These are phyloP conservation scores for Alternaria ventricosa DNA, from an alignment of 2,329 filamentous ascomycete genomes.

Conservation along the genomic window DNA sequence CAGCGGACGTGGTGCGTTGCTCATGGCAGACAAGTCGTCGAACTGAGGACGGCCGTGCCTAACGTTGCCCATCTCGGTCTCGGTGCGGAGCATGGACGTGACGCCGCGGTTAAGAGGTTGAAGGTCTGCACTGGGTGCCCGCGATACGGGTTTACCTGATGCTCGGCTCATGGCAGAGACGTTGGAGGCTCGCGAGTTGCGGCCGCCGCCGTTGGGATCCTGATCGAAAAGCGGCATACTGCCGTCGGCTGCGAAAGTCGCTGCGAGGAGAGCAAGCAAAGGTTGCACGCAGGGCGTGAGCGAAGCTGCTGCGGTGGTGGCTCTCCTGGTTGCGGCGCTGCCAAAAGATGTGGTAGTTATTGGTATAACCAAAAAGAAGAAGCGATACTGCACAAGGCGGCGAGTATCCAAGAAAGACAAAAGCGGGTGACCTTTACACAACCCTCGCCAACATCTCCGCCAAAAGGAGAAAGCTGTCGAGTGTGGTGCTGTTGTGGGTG, in stretches of 20 bases:
- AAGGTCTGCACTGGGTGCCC: constrained; percentile 37
- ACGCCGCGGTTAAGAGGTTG: constrained; percentile 48
- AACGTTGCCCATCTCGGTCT: constrained; percentile 57
- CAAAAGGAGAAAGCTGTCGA: constrained; percentile 25
- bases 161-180: constrained; percentile 49
- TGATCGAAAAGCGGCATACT: constrained; percentile 54
- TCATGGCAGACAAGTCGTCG: constrained; percentile 46
- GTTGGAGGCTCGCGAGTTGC: constrained; percentile 56
- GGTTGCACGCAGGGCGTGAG: background rate
- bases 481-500: constrained; percentile 18
- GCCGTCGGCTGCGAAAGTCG: constrained; percentile 1
- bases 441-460: constrained; percentile 16
- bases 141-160: constrained; percentile 35
- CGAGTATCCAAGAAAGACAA: constrained; percentile 27
- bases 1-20: constrained; percentile 45
- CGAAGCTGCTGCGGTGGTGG: background rate
- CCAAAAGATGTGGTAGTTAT: constrained; percentile 25
- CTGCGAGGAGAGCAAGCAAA: background rate
- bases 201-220: constrained; percentile 55
- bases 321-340: constrained; percentile 11
- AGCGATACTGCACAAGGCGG: constrained; percentile 22
- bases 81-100: constrained; percentile 59
- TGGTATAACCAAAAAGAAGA: constrained; percentile 26
- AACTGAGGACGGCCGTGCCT: constrained; percentile 37
- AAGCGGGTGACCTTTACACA: constrained; percentile 22